phyloP scores from a whole-genome alignment of 2,329 filamentous ascomycete species.

The Claviceps humidiphila region DNA sequence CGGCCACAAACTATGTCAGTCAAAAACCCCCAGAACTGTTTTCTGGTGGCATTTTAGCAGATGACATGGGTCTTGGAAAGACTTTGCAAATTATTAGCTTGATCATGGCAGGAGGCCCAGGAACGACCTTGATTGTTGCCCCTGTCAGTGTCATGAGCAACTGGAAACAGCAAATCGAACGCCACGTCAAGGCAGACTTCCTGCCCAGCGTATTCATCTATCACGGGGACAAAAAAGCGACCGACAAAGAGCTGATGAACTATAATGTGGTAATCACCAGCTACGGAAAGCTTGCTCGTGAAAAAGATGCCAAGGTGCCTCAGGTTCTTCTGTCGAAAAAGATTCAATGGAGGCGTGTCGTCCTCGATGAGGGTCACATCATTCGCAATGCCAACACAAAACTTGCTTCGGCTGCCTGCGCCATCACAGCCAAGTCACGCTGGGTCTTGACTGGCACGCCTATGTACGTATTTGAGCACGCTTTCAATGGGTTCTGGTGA shows the following conservation, averaged over 20 bases:
- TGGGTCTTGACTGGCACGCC: constrained; percentile 76
- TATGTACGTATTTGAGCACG: constrained; percentile 37
- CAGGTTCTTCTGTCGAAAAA: constrained; percentile 23
- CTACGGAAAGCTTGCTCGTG: constrained; percentile 62
- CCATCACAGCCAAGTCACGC: constrained; percentile 54
- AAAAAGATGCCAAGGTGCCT: constrained; percentile 37
- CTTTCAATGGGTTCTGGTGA: background rate
- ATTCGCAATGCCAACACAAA: constrained; percentile 70
- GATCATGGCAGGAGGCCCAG: constrained; percentile 45
- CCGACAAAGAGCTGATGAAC: constrained; percentile 42
- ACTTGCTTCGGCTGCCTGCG: constrained; percentile 53
- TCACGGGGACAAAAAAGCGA: constrained; percentile 51
- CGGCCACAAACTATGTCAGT: constrained; percentile 44
- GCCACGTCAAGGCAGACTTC: constrained; percentile 53
- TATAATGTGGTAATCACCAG: constrained; percentile 75
- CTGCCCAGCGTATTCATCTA: constrained; percentile 58
- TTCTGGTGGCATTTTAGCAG: constrained; percentile 69
- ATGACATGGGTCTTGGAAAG: constrained; percentile 89
- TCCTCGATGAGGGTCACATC: constrained; percentile 72
- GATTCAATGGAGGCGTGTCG: constrained; percentile 62
- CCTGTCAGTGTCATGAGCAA: constrained; percentile 84
- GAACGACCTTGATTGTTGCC: constrained; percentile 64
- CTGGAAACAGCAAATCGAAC: constrained; percentile 67
- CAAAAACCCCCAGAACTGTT: constrained; percentile 46
- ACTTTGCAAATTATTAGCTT: constrained; percentile 76